These are phyloP conservation scores for Monosporozyma aerobia DNA, from an alignment of 805 yeast genomes.

Conservation along the genomic window DNA sequence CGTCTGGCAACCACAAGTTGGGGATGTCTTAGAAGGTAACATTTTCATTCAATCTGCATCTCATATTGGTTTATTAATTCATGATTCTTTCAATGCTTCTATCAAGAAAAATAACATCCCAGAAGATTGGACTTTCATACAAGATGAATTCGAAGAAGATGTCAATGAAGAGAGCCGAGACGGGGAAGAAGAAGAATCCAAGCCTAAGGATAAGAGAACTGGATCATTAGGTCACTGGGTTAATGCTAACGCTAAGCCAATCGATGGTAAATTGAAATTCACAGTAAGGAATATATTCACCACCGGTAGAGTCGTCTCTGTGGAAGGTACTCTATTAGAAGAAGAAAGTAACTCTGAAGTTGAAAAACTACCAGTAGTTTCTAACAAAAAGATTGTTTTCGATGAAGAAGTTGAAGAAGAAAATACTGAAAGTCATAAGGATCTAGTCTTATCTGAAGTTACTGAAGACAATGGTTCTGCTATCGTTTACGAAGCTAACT, in stretches of 20 bases:
- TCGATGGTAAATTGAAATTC: conserved; percentile 78
- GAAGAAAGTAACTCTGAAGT: conserved; percentile 33
- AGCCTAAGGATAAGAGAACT: conserved; percentile 14
- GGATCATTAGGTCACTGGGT: conserved; percentile 80
- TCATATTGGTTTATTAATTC: conserved; percentile 83
- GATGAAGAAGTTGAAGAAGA: conserved; percentile 35
- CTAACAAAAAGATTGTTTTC: conserved; percentile 40
- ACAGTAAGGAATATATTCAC: conserved; percentile 62
- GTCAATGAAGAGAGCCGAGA: conserved; percentile 13
- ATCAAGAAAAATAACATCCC: conserved; percentile 83
- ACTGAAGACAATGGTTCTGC: conserved; percentile 30
- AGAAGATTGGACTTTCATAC: conserved; percentile 74
- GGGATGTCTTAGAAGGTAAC: conserved; percentile 80
- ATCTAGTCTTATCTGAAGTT: conserved; percentile 25
- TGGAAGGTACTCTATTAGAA: conserved; percentile 72
- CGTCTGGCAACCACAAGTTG: conserved; percentile 86
- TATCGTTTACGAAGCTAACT: conserved; percentile 27
- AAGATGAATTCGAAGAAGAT: conserved; percentile 50
- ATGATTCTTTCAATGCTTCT: conserved; percentile 91
- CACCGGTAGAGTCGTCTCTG: conserved; percentile 72
- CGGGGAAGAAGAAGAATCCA: conserved; percentile 6
- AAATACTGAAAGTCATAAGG: conserved; percentile 30
- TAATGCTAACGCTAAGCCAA: conserved; percentile 60
- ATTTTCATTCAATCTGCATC: conserved; percentile 89
- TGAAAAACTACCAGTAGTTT: conserved; percentile 46